Evolutionary conservation across 805 yeast species (phyloP).

Genomic region (Ogataea haglerorum): DNA sequence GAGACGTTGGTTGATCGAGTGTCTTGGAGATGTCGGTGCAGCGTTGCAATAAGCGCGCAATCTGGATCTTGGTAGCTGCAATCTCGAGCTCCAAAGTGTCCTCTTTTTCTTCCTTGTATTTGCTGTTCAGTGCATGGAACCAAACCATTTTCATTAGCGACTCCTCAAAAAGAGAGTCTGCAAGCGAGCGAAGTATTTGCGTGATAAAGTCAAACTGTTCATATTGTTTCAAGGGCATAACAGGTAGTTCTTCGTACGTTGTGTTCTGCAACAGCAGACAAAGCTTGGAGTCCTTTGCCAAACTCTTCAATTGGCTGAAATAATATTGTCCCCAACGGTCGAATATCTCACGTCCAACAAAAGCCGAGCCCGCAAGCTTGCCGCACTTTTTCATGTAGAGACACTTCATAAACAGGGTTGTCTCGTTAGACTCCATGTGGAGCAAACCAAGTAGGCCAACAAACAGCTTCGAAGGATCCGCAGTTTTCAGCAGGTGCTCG

Average conservation of each 20-base stretch:
- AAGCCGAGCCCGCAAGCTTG: slow-evolving; percentile 8
- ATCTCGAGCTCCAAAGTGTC: slow-evolving; percentile 2
- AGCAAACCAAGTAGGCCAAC: slow-evolving; percentile 9
- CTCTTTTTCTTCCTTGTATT: slow-evolving; percentile 3
- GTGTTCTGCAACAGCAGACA: slow-evolving; percentile 12
- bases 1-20: not conserved
- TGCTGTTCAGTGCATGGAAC: slow-evolving; percentile 14
- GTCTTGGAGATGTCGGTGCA: not conserved
- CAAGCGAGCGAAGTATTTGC: slow-evolving; percentile 12
- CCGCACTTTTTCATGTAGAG: slow-evolving; percentile 19
- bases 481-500: slow-evolving; percentile 5
- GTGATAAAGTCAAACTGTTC: slow-evolving; percentile 10
- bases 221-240: slow-evolving; percentile 2
- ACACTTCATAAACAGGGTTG: slow-evolving; percentile 23
- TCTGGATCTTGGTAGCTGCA: slow-evolving; percentile 10
- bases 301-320: slow-evolving; percentile 11
- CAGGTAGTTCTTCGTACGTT: slow-evolving; percentile 14
- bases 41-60: slow-evolving; percentile 12
- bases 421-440: slow-evolving; percentile 6
- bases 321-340: slow-evolving; percentile 20
- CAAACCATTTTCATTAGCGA: slow-evolving; percentile 20
- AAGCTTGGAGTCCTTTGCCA: slow-evolving; percentile 3
- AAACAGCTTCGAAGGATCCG: not conserved
- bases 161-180: slow-evolving; percentile 10
- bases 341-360: slow-evolving; percentile 3